phyloP scores from a whole-genome alignment of 495 filamentous ascomycete genomes.

The Penicillium chermesinum region DNA sequence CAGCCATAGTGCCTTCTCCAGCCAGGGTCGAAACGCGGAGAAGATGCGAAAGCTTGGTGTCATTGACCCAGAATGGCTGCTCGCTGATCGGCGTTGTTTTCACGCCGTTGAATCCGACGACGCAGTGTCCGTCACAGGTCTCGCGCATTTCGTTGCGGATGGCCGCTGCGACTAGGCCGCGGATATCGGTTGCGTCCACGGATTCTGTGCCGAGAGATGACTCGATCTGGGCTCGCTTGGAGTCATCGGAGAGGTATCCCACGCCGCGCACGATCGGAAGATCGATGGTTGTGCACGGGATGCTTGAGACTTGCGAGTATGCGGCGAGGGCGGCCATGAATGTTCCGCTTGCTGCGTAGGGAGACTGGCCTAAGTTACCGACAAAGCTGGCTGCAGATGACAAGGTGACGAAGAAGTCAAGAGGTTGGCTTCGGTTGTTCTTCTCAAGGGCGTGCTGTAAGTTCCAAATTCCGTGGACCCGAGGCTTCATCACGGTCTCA shows the following conservation, averaged over 20 bases:
- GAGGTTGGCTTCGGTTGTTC: constrained; percentile 6
- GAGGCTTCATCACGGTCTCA: constrained; percentile 35
- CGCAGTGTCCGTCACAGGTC: constrained; percentile 22
- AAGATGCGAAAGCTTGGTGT: constrained; percentile 25
- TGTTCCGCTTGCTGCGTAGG: constrained; percentile 39
- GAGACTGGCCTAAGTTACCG: constrained; percentile 40
- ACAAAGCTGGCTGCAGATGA: constrained; percentile 40
- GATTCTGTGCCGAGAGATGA: constrained; percentile 20
- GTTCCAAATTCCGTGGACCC: constrained; percentile 49
- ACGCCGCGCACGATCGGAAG: constrained; percentile 35
- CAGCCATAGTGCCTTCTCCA: constrained; percentile 7
- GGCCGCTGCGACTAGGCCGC: constrained; percentile 23
- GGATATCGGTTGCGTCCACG: constrained; percentile 24
- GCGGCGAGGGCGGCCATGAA: constrained; percentile 38
- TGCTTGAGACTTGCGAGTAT: constrained; percentile 25
- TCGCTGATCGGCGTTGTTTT: constrained; percentile 13
- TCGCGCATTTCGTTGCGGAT: constrained; percentile 22
- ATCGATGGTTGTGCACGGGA: constrained; percentile 35
- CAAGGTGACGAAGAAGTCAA: constrained; percentile 51
- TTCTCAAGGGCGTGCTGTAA: constrained; percentile 47
- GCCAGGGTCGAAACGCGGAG: constrained; percentile 19
- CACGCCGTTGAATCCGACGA: constrained; percentile 22
- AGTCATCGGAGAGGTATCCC: constrained; percentile 36
- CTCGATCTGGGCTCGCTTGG: constrained; percentile 17
- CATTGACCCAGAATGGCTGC: constrained; percentile 27